Conservation (phyloP, 768 basidiomycete genomes). For the Auricularia sp. region DNA sequence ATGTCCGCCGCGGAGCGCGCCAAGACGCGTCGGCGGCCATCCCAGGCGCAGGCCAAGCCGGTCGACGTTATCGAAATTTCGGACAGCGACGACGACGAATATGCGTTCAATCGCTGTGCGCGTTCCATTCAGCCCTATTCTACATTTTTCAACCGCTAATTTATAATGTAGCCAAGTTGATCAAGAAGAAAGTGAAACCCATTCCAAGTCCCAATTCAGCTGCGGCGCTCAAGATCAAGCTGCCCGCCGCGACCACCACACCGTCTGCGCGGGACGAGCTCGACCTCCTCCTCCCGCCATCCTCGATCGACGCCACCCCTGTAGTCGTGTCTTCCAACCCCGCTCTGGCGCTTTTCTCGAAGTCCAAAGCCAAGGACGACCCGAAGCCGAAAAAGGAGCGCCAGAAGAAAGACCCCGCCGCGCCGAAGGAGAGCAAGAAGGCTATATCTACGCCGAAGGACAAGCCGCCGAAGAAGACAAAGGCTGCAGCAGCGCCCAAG, state of each 20-base stretch:
- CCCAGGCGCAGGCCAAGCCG: neutral
- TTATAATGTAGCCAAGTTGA: no score
- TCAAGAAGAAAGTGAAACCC: no score
- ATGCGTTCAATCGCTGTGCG: neutral
- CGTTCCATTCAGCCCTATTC: no score
- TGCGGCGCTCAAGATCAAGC: no score
- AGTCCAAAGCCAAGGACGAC: neutral
- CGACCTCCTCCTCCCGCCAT: neutral
- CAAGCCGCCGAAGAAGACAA: constrained; percentile 7
- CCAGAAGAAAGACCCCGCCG: neutral
- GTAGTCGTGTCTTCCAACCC: neutral
- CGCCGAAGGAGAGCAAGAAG: constrained; percentile 1
- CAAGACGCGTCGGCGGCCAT: neutral
- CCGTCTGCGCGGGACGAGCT: no score
- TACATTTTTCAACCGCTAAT: no score
- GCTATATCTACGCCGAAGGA: neutral
- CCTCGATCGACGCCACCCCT: neutral
- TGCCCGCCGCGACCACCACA: no score
- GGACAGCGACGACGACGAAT: neutral
- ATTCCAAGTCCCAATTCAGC: no score
- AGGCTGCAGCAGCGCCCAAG: constrained; percentile 23
- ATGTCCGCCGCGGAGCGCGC: neutral
- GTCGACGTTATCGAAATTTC: neutral
- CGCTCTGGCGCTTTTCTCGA: neutral
- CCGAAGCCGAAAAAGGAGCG: neutral